Evolutionary conservation across 345 rosid species (phyloP), one percentile per base, ranked within the genome.

Genomic region (Conringia planisiliqua): DNA sequence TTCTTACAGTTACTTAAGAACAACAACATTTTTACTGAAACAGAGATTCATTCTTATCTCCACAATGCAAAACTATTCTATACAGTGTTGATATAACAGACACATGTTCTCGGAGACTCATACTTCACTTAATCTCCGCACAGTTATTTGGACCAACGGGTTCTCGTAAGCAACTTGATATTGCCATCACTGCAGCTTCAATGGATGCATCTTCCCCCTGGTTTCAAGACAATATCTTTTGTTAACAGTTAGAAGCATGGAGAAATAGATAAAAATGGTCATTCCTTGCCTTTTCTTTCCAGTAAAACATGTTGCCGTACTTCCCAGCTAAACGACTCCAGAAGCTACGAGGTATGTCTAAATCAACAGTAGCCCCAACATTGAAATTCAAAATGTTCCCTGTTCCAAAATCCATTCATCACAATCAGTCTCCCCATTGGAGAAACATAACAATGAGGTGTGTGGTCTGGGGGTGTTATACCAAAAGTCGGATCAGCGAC

Each of bases 401-500:
- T 91, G 40, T 88, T 69, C 83, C 86, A 76, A 86, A 83, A 77
- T 85, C 86, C 46, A 79, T 10, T 63, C 87, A 79, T 43, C 57
- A 32, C n/a, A 0, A 30, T 68, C 47, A 3, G 2, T 66, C 86
- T 85, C 32, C 36, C 88, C 81, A 17, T 9, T 3, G 35, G 20
- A 51, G 38, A 20, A 75, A 22, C 16, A 20, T 47, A 64, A 66
- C 52, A 33, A 55, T 7, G 33, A 62, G 32, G 62, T 40, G 46
- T 54, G 12, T 24, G 56, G 70, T 22, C 24, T n/a, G n/a, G n/a
- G 20, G 22, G 33, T 73, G 47, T 60, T 13, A 59, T 85, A 94
- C 97, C 96, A 70, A 94, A 94, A 56, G 91, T 88, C 7, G 94
- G 96, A 70, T 91, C 98, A 44, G 94, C 95, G 13, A 94, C 94